phyloP scores from a whole-genome alignment of 192 early-diverging fungal species.

The Spizellomyces punctatus region DNA sequence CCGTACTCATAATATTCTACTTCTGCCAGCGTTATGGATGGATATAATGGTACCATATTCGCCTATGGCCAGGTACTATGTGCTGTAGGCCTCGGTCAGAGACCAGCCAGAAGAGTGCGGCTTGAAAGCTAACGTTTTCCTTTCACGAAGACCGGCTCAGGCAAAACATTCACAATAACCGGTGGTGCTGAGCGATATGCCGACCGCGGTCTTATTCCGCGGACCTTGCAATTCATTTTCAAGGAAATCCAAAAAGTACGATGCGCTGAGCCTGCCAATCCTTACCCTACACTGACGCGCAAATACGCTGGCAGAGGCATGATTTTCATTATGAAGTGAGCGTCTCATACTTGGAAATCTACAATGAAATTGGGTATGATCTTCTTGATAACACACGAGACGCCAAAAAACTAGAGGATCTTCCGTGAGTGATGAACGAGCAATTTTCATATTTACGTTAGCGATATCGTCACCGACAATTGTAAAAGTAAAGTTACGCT shows the following conservation, averaged over 20 bases:
- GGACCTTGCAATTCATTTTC: conserved; percentile 62
- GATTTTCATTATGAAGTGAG: conserved; percentile 45
- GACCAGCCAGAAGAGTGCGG: not conserved
- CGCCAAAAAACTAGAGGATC: conserved; percentile 64
- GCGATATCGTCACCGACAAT: not conserved
- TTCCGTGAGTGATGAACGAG: conserved; percentile 45
- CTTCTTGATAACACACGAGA: conserved; percentile 57
- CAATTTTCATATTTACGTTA: not conserved
- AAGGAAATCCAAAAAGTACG: conserved; percentile 48
- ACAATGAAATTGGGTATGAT: conserved; percentile 66
- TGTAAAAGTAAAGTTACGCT: conserved; percentile 51
- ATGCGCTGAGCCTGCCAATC: not conserved
- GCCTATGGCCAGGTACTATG: conserved; percentile 58
- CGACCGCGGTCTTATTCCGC: conserved; percentile 64
- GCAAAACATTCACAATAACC: conserved; percentile 71
- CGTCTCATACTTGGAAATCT: conserved; percentile 67
- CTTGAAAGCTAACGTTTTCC: conserved; percentile 6
- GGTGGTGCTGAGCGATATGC: conserved; percentile 63
- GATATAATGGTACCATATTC: conserved; percentile 68
- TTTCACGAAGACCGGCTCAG: conserved; percentile 57
- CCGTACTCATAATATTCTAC: conserved; percentile 24
- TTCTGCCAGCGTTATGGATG: conserved; percentile 53
- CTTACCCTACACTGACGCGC: not conserved
- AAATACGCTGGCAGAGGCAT: conserved; percentile 10
- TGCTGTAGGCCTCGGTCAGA: no score